phyloP scores from a whole-genome alignment of 2,329 filamentous ascomycete genomes.

The Claviceps sorghi region DNA sequence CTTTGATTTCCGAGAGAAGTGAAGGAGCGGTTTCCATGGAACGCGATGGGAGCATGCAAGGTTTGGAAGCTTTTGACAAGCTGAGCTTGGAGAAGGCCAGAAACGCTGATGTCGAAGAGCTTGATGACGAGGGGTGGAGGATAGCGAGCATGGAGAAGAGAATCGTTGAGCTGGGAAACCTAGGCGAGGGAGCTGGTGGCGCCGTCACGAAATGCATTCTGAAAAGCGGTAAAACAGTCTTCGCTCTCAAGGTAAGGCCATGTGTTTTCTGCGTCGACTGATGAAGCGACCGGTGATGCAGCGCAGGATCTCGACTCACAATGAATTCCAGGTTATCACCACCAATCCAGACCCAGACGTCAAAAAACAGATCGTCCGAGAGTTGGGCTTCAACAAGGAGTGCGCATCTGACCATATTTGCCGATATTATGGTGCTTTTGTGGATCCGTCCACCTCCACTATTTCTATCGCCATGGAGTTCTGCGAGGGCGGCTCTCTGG shows the following conservation, averaged over 20 bases:
- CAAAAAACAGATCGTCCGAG: conserved; percentile 94
- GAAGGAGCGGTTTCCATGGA: conserved; percentile 68
- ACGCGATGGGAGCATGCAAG: conserved; percentile 65
- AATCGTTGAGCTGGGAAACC: conserved; percentile 73
- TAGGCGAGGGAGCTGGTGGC: conserved; percentile 90
- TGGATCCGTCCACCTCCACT: conserved; percentile 87
- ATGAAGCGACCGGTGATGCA: background rate
- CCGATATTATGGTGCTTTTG: conserved; percentile 92
- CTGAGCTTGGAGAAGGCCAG: conserved; percentile 69
- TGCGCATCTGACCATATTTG: conserved; percentile 95
- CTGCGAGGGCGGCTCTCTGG: conserved; percentile 88
- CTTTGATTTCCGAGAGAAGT: conserved; percentile 66
- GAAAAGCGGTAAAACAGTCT: conserved; percentile 83
- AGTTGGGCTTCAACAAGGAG: conserved; percentile 94
- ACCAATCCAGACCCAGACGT: conserved; percentile 96
- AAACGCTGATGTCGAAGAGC: conserved; percentile 77
- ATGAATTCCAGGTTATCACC: conserved; percentile 63
- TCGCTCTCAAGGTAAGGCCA: conserved; percentile 71
- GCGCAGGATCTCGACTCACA: conserved; percentile 8
- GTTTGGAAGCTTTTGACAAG: conserved; percentile 64
- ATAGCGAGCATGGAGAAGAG: conserved; percentile 80
- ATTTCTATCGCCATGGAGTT: conserved; percentile 99
- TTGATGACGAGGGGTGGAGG: conserved; percentile 91
- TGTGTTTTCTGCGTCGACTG: background rate
- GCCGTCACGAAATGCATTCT: conserved; percentile 85